Conservation (phyloP, 2,329 filamentous ascomycete species). For the Zarea fungicola region DNA sequence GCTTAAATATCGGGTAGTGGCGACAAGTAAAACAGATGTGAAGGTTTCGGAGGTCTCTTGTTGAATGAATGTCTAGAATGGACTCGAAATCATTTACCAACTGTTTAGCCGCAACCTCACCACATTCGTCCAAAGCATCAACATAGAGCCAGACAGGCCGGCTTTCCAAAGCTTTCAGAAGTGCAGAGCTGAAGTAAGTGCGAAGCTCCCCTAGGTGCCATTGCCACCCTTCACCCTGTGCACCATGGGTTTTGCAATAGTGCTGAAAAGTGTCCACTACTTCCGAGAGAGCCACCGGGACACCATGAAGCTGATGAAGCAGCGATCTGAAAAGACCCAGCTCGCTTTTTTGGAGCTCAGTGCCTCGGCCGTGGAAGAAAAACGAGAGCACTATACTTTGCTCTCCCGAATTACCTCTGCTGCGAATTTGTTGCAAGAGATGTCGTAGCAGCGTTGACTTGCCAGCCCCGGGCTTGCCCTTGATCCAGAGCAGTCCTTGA, state of each 20-base stretch:
- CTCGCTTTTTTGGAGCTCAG: slow-evolving; percentile 25
- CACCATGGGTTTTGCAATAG: slow-evolving; percentile 8
- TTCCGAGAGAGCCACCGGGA: slow-evolving; percentile 16
- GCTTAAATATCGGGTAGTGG: slow-evolving; percentile 27
- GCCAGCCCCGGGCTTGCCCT: slow-evolving; percentile 35
- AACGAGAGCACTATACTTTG: slow-evolving; percentile 24
- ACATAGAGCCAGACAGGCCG: slow-evolving; percentile 24
- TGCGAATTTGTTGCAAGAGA: too few species aligned
- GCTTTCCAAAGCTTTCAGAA: slow-evolving; percentile 19
- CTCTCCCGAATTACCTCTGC: not conserved
- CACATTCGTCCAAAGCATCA: slow-evolving; percentile 32
- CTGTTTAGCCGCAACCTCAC: slow-evolving; percentile 18
- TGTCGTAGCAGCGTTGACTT: slow-evolving; percentile 35
- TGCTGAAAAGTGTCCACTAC: slow-evolving; percentile 19
- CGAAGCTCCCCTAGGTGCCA: slow-evolving; percentile 23
- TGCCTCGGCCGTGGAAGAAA: slow-evolving; percentile 32
- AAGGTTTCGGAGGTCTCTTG: slow-evolving; percentile 15
- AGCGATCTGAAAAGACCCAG: slow-evolving; percentile 31
- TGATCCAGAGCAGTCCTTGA: slow-evolving; percentile 31
- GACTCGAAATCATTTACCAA: slow-evolving; percentile 20
- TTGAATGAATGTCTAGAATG: too few species aligned
- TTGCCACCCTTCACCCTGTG: slow-evolving; percentile 19
- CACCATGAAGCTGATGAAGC: slow-evolving; percentile 28
- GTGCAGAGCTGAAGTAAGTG: slow-evolving; percentile 16
- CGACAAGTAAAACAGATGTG: slow-evolving; percentile 29